A percentile compares a stretch with the other conserved stretches of the same genome.
phyloP scores from a whole-genome alignment of 2,329 filamentous ascomycete species.

The Blastomyces silverae region DNA sequence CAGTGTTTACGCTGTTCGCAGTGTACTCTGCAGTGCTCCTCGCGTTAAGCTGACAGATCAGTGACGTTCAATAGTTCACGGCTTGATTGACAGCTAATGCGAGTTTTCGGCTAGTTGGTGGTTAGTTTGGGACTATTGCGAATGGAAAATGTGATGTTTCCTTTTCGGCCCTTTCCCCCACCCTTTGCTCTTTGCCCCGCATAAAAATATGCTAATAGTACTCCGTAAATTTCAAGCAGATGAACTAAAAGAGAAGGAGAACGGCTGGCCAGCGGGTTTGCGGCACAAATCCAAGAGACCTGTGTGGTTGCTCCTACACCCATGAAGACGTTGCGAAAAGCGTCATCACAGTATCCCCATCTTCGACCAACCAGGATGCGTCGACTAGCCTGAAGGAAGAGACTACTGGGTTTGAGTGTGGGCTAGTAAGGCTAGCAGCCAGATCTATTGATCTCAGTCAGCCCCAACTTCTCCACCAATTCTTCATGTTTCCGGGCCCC shows the following conservation, averaged over 20 bases:
- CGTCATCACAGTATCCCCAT: background rate
- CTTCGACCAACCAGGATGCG: background rate
- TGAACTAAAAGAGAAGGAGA: background rate
- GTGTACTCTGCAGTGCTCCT: background rate
- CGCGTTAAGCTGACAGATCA: background rate
- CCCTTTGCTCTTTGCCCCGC: background rate
- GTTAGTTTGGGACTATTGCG: background rate
- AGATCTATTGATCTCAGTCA: conserved; percentile 11
- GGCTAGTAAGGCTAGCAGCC: background rate
- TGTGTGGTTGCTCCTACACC: background rate
- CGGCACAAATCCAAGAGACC: background rate
- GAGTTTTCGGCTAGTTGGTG: background rate
- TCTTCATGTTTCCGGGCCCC: background rate
- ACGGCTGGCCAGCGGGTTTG: no score
- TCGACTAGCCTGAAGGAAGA: background rate
- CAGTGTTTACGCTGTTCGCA: background rate
- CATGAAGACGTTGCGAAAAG: background rate
- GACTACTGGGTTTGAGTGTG: background rate
- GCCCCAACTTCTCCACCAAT: background rate
- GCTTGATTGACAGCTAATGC: background rate
- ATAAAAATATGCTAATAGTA: background rate
- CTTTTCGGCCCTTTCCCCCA: background rate
- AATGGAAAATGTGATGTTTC: background rate
- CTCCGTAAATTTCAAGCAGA: background rate
- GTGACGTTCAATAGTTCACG: background rate